These are phyloP conservation scores for Euphorbia peplus DNA, from an alignment of 345 rosid species.

Conservation along the genomic window DNA sequence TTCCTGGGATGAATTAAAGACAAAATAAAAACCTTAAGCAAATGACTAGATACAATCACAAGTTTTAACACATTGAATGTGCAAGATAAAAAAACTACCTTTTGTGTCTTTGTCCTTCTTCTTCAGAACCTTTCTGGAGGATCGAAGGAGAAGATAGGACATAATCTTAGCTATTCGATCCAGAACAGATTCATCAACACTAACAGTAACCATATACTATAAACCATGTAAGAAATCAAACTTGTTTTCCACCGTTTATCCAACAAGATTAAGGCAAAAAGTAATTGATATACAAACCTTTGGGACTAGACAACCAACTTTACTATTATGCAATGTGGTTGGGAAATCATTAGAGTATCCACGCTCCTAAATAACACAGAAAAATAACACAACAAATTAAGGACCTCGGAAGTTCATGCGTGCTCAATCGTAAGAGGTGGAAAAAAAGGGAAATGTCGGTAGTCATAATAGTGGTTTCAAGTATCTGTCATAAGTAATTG, in stretches of 20 bases:
- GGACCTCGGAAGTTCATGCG: background rate
- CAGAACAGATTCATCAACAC: constrained; percentile 92
- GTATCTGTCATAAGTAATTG: background rate
- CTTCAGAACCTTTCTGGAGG: constrained; percentile 98
- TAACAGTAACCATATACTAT: constrained; percentile 90
- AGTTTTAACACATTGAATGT: background rate
- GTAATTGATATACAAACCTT: constrained; percentile 48
- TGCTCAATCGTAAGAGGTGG: background rate
- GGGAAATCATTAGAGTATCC: constrained; percentile 92
- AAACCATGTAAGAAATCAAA: constrained; percentile 14
- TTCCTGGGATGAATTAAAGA: constrained; percentile 40
- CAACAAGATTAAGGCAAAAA: background rate
- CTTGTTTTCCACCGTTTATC: background rate
- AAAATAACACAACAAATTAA: background rate
- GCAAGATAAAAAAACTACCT: constrained; percentile 36
- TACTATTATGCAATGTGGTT: constrained; percentile 92
- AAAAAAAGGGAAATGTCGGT: background rate
- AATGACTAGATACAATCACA: constrained; percentile 5
- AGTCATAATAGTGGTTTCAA: background rate
- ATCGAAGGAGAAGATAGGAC: constrained; percentile 97
- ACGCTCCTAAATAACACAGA: constrained; percentile 52
- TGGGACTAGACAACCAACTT: constrained; percentile 91
- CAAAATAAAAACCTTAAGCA: background rate
- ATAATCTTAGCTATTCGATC: constrained; percentile 95
- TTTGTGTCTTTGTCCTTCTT: constrained; percentile 83